Conservation (phyloP, 176 grass and related monocot genomes). For the Juncus effusus region DNA sequence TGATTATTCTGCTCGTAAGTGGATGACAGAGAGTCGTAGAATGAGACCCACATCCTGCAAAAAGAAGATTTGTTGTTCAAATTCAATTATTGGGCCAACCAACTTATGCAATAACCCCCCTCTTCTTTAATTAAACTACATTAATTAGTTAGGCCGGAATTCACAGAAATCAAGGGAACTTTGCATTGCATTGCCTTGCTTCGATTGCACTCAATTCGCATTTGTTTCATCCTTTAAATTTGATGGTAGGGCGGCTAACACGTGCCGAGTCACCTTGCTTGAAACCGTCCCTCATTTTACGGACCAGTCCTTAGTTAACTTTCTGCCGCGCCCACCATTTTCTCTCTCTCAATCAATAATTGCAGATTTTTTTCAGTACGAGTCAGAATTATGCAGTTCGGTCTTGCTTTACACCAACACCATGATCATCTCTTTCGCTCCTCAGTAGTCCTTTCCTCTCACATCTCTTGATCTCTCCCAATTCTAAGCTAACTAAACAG, state of each 20-base stretch:
- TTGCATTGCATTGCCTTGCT: neutral
- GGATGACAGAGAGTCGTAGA: slow-evolving; percentile 12
- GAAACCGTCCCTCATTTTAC: too few species aligned
- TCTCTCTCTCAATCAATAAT: slow-evolving; percentile 18
- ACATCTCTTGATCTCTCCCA: neutral
- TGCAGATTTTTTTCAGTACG: slow-evolving; percentile 8
- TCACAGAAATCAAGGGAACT: slow-evolving; percentile 4
- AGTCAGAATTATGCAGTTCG: slow-evolving; percentile 10
- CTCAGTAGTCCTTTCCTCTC: neutral
- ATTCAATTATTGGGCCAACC: slow-evolving; percentile 17
- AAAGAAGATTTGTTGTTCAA: slow-evolving; percentile 20
- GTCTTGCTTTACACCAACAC: slow-evolving; percentile 24
- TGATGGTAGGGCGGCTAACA: too few species aligned
- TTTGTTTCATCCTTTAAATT: too few species aligned
- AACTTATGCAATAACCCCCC: neutral
- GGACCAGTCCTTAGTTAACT: neutral
- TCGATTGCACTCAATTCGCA: too few species aligned
- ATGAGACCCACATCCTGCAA: slow-evolving; percentile 19
- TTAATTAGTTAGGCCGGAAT: slow-evolving; percentile 4
- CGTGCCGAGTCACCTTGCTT: too few species aligned
- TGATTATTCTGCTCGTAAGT: too few species aligned
- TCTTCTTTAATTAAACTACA: neutral
- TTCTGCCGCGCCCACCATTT: slow-evolving; percentile 14
- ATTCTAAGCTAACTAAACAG: slow-evolving; percentile 2
- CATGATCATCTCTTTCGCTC: slow-evolving; percentile 19